phyloP scores from a whole-genome alignment of 2,329 filamentous ascomycete genomes.

The Didymosphaeria variabile region DNA sequence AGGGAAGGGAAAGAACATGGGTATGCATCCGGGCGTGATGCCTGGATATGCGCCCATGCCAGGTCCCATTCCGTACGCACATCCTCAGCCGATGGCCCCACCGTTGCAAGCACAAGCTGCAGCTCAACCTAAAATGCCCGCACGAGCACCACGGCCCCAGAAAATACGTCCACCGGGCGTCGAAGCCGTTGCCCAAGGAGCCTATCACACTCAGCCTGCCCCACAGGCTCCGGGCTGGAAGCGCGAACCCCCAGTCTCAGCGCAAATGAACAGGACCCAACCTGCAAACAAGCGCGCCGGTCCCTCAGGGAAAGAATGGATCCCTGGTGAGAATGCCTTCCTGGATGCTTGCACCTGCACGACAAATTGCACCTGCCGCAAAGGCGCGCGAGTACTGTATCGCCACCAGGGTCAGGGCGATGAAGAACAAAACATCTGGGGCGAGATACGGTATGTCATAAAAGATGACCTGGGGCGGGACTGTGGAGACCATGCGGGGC shows the following conservation, averaged over 20 bases:
- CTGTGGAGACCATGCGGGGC: conserved; percentile 35
- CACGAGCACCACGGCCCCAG: conserved; percentile 4
- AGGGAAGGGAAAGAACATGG: neutral
- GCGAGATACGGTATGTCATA: conserved; percentile 39
- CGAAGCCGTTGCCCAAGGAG: conserved; percentile 29
- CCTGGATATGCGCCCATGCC: neutral
- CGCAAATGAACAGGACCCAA: conserved; percentile 24
- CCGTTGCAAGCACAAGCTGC: neutral
- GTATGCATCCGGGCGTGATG: neutral
- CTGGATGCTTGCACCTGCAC: conserved; percentile 44
- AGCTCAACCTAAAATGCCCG: neutral
- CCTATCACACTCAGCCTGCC: conserved; percentile 15
- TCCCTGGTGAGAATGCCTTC: conserved; percentile 29
- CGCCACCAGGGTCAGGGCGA: conserved; percentile 19
- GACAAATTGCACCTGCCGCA: conserved; percentile 37
- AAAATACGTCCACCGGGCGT: conserved; percentile 1
- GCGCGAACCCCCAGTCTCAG: conserved; percentile 15
- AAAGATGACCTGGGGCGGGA: conserved; percentile 37
- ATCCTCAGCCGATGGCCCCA: neutral
- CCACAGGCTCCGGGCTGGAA: conserved; percentile 5
- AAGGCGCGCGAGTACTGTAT: conserved; percentile 40
- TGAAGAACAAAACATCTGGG: conserved; percentile 19
- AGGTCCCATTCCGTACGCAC: neutral
- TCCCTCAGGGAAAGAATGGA: conserved; percentile 33
- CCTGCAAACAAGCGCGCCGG: conserved; percentile 18